Conservation (phyloP, 352 stramenopile species). For the Phytophthora parvispora region DNA sequence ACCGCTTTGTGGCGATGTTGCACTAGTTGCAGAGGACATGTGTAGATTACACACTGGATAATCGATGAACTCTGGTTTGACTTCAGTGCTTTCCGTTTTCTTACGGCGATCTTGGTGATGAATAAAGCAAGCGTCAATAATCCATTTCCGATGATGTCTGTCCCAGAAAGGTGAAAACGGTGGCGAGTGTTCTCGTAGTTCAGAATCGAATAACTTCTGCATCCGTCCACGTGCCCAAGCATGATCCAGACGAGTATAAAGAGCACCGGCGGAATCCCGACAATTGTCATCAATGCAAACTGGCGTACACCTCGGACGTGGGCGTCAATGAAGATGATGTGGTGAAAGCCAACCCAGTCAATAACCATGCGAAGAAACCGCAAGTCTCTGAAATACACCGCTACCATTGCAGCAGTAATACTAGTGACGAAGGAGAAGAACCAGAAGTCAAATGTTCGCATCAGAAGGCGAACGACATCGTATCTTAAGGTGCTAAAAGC, state of each 20-base stretch:
- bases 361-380: conserved; percentile 28
- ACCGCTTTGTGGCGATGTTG: background rate
- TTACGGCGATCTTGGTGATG: conserved; percentile 29
- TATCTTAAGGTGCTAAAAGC: conserved; percentile 28
- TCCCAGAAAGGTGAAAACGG: conserved; percentile 20
- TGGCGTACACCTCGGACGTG: conserved; percentile 30
- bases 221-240: conserved; percentile 23
- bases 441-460: conserved; percentile 47
- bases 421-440: conserved; percentile 42
- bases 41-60: conserved; percentile 34
- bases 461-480: conserved; percentile 33
- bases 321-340: conserved; percentile 38
- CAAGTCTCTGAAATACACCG: conserved; percentile 29
- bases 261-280: conserved; percentile 22
- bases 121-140: conserved; percentile 35
- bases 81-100: conserved; percentile 14
- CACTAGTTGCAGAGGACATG: background rate
- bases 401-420: conserved; percentile 26
- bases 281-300: conserved; percentile 12
- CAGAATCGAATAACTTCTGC: conserved; percentile 7
- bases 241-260: conserved; percentile 27
- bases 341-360: conserved; percentile 35
- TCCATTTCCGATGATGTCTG: conserved; percentile 34
- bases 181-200: conserved; percentile 16
- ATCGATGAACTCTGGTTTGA: background rate